phyloP scores from a whole-genome alignment of 805 yeast species.

The Pichia pseudocactophila region DNA sequence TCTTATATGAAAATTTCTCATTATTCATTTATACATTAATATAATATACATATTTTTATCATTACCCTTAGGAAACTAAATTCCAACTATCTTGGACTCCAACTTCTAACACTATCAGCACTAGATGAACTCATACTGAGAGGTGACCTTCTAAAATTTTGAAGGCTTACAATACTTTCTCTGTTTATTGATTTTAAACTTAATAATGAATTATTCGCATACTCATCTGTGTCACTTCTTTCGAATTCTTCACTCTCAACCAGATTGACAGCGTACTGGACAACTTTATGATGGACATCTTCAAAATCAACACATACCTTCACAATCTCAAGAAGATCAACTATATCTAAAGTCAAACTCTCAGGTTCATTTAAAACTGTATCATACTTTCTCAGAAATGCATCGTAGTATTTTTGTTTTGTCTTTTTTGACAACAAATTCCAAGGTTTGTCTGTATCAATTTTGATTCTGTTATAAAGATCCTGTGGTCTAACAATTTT shows the following conservation, averaged over 20 bases:
- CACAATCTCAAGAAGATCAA: constrained; percentile 19
- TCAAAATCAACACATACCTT: constrained; percentile 21
- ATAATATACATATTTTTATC: background rate
- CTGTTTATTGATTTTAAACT: too few relatives aligned
- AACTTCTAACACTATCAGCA: background rate
- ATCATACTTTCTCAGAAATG: constrained; percentile 24
- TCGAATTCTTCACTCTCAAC: constrained; percentile 8
- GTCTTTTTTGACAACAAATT: constrained; percentile 15
- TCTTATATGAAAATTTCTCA: constrained; percentile 11
- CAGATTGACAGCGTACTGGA: constrained; percentile 14
- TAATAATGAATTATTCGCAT: background rate
- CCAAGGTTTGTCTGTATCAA: constrained; percentile 20
- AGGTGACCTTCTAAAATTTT: too few relatives aligned
- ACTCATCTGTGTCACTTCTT: constrained; percentile 1
- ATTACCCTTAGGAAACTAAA: too few relatives aligned
- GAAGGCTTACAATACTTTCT: too few relatives aligned
- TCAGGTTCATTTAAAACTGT: constrained; percentile 17
- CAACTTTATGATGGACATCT: constrained; percentile 17
- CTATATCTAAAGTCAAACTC: constrained; percentile 10
- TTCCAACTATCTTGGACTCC: too few relatives aligned
- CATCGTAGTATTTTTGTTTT: constrained; percentile 21
- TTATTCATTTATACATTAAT: background rate
- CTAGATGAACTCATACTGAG: background rate
- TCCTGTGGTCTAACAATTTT: constrained; percentile 22
- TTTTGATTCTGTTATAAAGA: constrained; percentile 20